These are phyloP conservation scores for Ceratocystis papillata DNA, from an alignment of 2,329 filamentous ascomycete genomes.

Conservation along the genomic window DNA sequence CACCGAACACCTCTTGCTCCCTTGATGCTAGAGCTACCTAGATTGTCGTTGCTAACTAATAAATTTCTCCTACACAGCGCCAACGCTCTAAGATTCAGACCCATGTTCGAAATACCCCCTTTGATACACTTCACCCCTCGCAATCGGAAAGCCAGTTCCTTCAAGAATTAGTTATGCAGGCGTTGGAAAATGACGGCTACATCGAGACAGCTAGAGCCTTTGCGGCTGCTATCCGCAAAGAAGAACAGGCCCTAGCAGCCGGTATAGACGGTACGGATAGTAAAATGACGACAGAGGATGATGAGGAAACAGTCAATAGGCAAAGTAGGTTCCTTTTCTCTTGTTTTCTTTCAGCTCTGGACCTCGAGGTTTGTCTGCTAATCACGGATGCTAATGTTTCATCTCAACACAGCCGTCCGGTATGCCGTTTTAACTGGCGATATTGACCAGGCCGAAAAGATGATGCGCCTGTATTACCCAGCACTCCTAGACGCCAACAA, in stretches of 20 bases:
- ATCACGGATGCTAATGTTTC: not conserved
- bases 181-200: slow-evolving; percentile 88
- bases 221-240: slow-evolving; percentile 63
- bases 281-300: slow-evolving; percentile 58
- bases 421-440: slow-evolving; percentile 81
- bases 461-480: slow-evolving; percentile 68
- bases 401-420: slow-evolving; percentile 57
- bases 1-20: slow-evolving; percentile 27
- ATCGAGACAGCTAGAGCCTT: slow-evolving; percentile 87
- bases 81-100: not conserved
- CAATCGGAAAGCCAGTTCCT: not conserved
- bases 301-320: slow-evolving; percentile 74
- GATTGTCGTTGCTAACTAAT: not conserved
- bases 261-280: slow-evolving; percentile 43
- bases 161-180: slow-evolving; percentile 55
- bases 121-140: not conserved
- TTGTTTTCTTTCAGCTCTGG: slow-evolving; percentile 22
- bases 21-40: not conserved
- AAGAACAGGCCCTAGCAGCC: slow-evolving; percentile 58
- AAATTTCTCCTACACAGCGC: not conserved
- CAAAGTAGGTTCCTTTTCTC: slow-evolving; percentile 66
- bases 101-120: not conserved
- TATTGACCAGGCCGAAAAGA: slow-evolving; percentile 78
- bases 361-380: not conserved
- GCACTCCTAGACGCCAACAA: slow-evolving; percentile 68